Conservation (phyloP, 2,329 filamentous ascomycete genomes). For the Pestalotiopsis sp. region DNA sequence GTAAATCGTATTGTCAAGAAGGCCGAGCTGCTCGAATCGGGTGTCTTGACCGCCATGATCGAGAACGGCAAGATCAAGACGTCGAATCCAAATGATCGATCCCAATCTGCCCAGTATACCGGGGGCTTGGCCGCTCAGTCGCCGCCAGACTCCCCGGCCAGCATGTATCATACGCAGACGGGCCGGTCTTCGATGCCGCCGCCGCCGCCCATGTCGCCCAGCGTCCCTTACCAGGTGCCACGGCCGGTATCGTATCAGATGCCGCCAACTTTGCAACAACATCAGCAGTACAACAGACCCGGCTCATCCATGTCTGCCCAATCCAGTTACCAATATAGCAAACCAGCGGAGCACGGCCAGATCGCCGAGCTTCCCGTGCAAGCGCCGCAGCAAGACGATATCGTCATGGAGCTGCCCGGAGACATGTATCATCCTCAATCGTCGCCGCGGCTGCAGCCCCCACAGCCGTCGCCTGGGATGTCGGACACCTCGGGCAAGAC, state of each 20-base stretch:
- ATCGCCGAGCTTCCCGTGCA: slow-evolving; percentile 44
- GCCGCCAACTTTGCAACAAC: slow-evolving; percentile 18
- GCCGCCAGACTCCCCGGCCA: slow-evolving; percentile 29
- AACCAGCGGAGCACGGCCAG: slow-evolving; percentile 24
- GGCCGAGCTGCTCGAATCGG: slow-evolving; percentile 69
- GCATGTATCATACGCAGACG: slow-evolving; percentile 18
- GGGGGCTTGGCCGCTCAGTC: slow-evolving; percentile 24
- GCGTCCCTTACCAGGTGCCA: slow-evolving; percentile 42
- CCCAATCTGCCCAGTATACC: slow-evolving; percentile 22
- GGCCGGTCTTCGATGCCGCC: slow-evolving; percentile 14
- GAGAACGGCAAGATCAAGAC: slow-evolving; percentile 66
- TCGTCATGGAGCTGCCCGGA: slow-evolving; percentile 45
- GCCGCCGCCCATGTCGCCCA: slow-evolving; percentile 33
- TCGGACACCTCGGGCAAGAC: slow-evolving; percentile 26
- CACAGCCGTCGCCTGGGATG: slow-evolving; percentile 32
- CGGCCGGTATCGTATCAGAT: slow-evolving; percentile 35
- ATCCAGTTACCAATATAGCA: slow-evolving; percentile 20
- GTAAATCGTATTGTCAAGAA: slow-evolving; percentile 71
- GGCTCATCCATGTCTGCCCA: slow-evolving; percentile 32
- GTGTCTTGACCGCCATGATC: slow-evolving; percentile 68
- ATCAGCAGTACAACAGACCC: slow-evolving; percentile 32
- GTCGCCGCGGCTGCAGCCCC: slow-evolving; percentile 29
- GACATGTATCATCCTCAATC: slow-evolving; percentile 48
- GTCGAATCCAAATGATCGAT: slow-evolving; percentile 46
- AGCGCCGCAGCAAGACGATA: neutral